phyloP scores from a whole-genome alignment of 2,329 filamentous ascomycete genomes.

The Paraconiothyrium brasiliense region DNA sequence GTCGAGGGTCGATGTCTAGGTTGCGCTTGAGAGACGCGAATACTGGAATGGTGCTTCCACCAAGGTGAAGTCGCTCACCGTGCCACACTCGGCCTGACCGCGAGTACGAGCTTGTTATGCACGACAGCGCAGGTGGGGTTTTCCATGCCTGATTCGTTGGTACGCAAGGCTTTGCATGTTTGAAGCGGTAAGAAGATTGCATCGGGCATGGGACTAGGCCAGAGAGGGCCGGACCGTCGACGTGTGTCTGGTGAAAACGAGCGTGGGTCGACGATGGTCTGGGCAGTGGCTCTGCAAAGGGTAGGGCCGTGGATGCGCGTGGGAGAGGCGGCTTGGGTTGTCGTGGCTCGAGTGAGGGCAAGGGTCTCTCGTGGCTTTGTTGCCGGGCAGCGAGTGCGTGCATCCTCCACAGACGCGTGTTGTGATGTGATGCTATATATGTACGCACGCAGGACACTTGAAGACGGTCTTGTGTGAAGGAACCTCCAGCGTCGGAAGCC shows the following conservation, averaged over 20 bases:
- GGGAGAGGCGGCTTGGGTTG: constrained; percentile 4
- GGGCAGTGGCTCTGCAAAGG: constrained; percentile 9
- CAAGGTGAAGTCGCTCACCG: constrained; percentile 12
- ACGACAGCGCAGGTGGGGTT: constrained; percentile 17
- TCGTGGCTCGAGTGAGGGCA: constrained; percentile 17
- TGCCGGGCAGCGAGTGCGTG: background rate
- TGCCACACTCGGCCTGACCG: constrained; percentile 13
- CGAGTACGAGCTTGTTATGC: constrained; percentile 27
- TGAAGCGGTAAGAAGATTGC: constrained; percentile 31
- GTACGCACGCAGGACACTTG: background rate
- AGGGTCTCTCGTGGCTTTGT: background rate
- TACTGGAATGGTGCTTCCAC: background rate
- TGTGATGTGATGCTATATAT: constrained; percentile 3
- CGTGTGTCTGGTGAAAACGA: constrained; percentile 25
- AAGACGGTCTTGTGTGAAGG: background rate
- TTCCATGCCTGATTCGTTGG: constrained; percentile 21
- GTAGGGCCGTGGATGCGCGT: constrained; percentile 3
- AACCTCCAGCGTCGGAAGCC: background rate
- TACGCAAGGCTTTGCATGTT: constrained; percentile 24
- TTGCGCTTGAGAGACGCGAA: background rate
- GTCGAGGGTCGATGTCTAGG: background rate
- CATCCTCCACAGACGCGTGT: background rate
- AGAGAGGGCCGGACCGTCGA: constrained; percentile 16
- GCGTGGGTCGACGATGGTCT: constrained; percentile 10
- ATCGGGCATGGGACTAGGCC: constrained; percentile 7